These are phyloP conservation scores for Puccinia coronata DNA, from an alignment of 1,284 basidiomycete species.

Conservation along the genomic window DNA sequence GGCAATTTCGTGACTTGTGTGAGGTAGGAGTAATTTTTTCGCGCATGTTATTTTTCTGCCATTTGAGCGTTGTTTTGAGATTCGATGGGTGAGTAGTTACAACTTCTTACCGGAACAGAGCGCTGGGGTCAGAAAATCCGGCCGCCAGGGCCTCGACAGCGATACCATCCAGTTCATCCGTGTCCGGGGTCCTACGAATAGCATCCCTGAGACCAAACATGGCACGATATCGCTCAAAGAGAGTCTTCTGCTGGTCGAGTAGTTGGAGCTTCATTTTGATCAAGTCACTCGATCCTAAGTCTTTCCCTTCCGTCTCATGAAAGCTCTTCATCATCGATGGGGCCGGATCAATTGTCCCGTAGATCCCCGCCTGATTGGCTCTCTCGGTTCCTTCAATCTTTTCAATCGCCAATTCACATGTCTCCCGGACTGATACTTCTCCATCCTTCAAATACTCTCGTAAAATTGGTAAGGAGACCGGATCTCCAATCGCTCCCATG, in stretches of 20 bases:
- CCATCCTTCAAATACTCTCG: constrained; percentile 72
- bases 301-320: constrained; percentile 33
- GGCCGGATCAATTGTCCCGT: constrained; percentile 92
- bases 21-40: not conserved
- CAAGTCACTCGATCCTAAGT: constrained; percentile 64
- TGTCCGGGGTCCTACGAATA: constrained; percentile 59
- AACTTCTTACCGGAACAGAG: constrained; percentile 75
- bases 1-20: constrained; percentile 93
- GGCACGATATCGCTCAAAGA: constrained; percentile 94
- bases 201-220: constrained; percentile 95
- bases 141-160: constrained; percentile 88
- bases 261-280: constrained; percentile 68
- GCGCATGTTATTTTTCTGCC: not conserved
- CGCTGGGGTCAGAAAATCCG: constrained; percentile 82
- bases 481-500: constrained; percentile 85
- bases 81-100: not conserved
- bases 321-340: constrained; percentile 65
- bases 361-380: constrained; percentile 56
- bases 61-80: constrained; percentile 4
- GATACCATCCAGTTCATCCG: constrained; percentile 59
- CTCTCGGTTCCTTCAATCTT: constrained; percentile 75
- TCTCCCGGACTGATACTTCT: constrained; percentile 84
- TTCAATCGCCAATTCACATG: constrained; percentile 92
- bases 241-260: constrained; percentile 69
- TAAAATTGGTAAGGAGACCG: constrained; percentile 71